These are phyloP conservation scores for Pelargonium fulgidum DNA, from an alignment of 441 rosid genomes.

Conservation along the genomic window DNA sequence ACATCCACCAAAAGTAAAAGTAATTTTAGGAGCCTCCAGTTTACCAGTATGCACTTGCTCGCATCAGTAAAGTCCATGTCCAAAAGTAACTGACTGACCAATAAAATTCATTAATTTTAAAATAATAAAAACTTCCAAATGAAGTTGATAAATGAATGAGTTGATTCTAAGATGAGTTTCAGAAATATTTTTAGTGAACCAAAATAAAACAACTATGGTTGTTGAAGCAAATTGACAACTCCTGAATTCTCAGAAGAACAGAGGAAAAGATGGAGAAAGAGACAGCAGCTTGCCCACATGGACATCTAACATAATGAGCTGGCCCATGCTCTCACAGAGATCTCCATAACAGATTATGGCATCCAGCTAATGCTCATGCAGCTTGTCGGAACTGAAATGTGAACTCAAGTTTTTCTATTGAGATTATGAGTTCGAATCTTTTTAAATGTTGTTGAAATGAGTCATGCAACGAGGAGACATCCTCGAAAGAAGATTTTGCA, in stretches of 20 bases:
- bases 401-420: too few species aligned
- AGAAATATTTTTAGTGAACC: too few species aligned
- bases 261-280: not conserved
- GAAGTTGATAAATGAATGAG: too few species aligned
- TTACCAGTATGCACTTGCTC: not conserved
- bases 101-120: not conserved
- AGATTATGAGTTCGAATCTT: not conserved
- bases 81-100: not conserved
- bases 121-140: too few species aligned
- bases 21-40: not conserved
- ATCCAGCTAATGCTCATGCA: not conserved
- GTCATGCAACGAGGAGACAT: too few species aligned
- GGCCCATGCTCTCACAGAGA: slow-evolving; percentile 2
- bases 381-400: not conserved
- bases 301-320: slow-evolving; percentile 1
- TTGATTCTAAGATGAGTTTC: too few species aligned
- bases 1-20: not conserved
- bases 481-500: not conserved
- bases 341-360: slow-evolving; percentile 1
- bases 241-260: not conserved
- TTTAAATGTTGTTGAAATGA: not conserved
- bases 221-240: slow-evolving; percentile 4
- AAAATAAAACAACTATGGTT: not conserved
- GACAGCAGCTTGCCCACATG: slow-evolving; percentile 1
- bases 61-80: not conserved